Base-by-base conservation (phyloP, 2,329 filamentous ascomycete species). In the Cyphellophora attinorum region DNA sequence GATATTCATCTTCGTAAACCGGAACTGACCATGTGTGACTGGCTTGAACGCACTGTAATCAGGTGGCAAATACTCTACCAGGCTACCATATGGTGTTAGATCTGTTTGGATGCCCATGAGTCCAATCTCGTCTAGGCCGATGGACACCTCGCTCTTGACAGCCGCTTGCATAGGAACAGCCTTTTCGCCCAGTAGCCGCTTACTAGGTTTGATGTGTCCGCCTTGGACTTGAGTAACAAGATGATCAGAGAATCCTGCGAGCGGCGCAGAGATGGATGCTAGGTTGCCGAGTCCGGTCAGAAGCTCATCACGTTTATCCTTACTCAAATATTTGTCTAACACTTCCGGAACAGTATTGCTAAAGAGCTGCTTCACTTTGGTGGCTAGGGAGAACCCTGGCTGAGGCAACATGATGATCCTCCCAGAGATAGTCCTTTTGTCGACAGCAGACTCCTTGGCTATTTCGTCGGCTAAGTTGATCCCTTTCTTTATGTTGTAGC, bases 11-110 rank as follows among this genome's bases (percentile, higher is more conserved):
- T 67, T 65, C 2, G 54, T 54, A 40, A 68, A 64, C 6, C 48
- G 40, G 14, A 70, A 51, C 41, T 71, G 67, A 0, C 67, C 67
- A 43, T 71, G 68, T 0, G 59, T 65, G 1, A 56, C 64, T 0
- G 58, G 59, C 41, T 68, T 68, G 45, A 70, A 67, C 0, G 62
- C 54, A 6, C 37, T 35, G 21, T 33, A 47, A 2, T 42, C 34
- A 3, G 28, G 31, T 11, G 46, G 47, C 5, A 18, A 27, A 13
- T 55, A 51, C 14, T 50, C 39, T 6, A 47, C 43, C 4, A 51
- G 28, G 6, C 44, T 44, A 0, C 50, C 58, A 37, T 57, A 67
- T 1, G 62, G 64, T 0, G 60, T 65, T 3, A 51, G 27, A 1
- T 45, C 54, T 0, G 55, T 51, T 35, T 56, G 45, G 4, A 43